Conservation (phyloP, 768 basidiomycete species). For the Wakefieldia striispora region DNA sequence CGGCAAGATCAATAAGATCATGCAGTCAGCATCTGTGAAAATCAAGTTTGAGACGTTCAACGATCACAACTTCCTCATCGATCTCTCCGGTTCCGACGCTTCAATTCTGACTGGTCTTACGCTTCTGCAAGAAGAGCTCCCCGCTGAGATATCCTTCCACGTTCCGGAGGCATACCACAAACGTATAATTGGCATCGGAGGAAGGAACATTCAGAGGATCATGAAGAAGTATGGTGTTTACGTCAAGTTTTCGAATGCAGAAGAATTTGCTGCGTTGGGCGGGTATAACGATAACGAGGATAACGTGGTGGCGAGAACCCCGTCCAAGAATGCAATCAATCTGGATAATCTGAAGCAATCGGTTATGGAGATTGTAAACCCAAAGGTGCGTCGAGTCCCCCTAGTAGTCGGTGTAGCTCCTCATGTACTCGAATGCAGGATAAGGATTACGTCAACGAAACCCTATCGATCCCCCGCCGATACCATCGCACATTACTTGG, state of each 20-base stretch:
- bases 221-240: conserved; percentile 99
- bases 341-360: conserved; percentile 92
- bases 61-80: conserved; percentile 92
- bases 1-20: conserved; percentile 99
- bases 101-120: conserved; percentile 85
- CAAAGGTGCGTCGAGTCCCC: conserved; percentile 61
- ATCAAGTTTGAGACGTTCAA: conserved; percentile 99
- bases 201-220: conserved; percentile 96
- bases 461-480: conserved; percentile 87
- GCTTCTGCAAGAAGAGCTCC: conserved; percentile 94
- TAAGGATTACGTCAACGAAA: conserved; percentile 95
- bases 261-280: conserved; percentile 92
- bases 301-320: conserved; percentile 97
- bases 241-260: conserved; percentile 98
- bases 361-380: conserved; percentile 96
- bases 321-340: conserved; percentile 95
- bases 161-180: conserved; percentile 98
- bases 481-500: conserved; percentile 95
- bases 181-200: conserved; percentile 97
- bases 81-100: conserved; percentile 81
- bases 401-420: neutral
- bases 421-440: conserved; percentile 51
- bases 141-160: conserved; percentile 97
- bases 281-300: conserved; percentile 98
- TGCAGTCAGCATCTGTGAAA: conserved; percentile 95